phyloP scores from a whole-genome alignment of 352 stramenopile genomes.

The Pythium vanterpoolii region DNA sequence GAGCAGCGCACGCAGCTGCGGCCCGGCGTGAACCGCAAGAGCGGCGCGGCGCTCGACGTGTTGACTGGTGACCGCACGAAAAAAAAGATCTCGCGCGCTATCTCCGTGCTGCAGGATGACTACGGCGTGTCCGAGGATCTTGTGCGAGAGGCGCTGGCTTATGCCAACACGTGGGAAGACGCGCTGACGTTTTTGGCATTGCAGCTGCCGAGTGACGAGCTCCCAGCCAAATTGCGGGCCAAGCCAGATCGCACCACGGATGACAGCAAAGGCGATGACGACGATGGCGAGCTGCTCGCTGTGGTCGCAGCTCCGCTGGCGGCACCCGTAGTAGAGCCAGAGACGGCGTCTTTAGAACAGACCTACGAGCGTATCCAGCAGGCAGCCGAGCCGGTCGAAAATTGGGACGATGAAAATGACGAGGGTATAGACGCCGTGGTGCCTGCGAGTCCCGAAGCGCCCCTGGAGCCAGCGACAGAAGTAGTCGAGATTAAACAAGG shows the following conservation, averaged over 20 bases:
- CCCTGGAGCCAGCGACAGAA: neutral
- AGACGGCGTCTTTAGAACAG: neutral
- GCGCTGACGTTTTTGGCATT: slow-evolving; percentile 61
- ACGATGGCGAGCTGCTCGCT: slow-evolving; percentile 31
- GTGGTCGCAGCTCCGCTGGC: slow-evolving; percentile 16
- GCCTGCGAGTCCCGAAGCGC: neutral
- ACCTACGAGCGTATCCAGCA: neutral
- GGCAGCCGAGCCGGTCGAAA: slow-evolving; percentile 8
- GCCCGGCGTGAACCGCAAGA: slow-evolving; percentile 36
- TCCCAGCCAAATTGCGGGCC: slow-evolving; percentile 42
- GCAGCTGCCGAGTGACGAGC: slow-evolving; percentile 51
- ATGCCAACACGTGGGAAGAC: slow-evolving; percentile 67
- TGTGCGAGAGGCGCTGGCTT: slow-evolving; percentile 39
- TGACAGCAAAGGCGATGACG: neutral
- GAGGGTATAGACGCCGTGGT: neutral
- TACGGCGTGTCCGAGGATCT: slow-evolving; percentile 36
- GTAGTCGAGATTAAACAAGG: slow-evolving; percentile 2
- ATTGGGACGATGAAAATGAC: slow-evolving; percentile 27
- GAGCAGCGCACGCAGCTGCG: slow-evolving; percentile 45
- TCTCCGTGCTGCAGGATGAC: slow-evolving; percentile 45
- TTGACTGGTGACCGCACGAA: slow-evolving; percentile 39
- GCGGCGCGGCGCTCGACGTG: slow-evolving; percentile 34
- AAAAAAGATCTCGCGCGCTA: slow-evolving; percentile 50
- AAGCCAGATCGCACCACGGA: slow-evolving; percentile 11
- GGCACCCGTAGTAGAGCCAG: neutral